Evolutionary conservation across 371 early-diverging fungal genomes (phyloP).

Genomic region (Rhizopus arrhizus): DNA sequence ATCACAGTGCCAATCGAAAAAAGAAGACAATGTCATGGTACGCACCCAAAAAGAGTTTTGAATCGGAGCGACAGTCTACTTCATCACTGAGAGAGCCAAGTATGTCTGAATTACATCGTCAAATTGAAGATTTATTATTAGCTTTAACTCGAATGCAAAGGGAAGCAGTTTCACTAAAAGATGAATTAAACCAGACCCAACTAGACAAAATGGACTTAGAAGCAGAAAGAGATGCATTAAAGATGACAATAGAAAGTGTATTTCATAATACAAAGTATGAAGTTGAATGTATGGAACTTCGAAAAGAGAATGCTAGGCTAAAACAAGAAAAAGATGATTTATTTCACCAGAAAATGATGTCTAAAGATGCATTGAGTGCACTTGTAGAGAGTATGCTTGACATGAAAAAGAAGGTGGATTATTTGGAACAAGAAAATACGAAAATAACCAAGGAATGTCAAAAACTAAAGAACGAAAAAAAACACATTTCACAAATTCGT

Average conservation of each 20-base stretch:
- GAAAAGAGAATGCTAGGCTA: constrained; percentile 30
- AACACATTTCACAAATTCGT: neutral
- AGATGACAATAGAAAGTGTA: constrained; percentile 32
- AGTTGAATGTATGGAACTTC: constrained; percentile 22
- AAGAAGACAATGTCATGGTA: constrained; percentile 46
- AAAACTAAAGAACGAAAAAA: constrained; percentile 20
- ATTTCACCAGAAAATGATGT: constrained; percentile 40
- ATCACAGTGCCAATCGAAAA: constrained; percentile 27
- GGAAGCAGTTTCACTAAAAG: constrained; percentile 60
- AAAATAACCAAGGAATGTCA: constrained; percentile 28
- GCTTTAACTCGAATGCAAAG: constrained; percentile 60
- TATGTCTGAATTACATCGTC: constrained; percentile 53
- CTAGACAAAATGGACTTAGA: constrained; percentile 65
- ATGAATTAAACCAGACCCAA: constrained; percentile 53
- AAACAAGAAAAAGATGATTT: constrained; percentile 45
- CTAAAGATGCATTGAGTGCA: constrained; percentile 44
- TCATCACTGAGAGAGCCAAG: constrained; percentile 32
- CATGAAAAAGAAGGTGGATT: constrained; percentile 43
- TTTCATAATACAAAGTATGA: constrained; percentile 21
- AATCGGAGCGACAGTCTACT: constrained; percentile 34
- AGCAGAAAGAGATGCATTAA: constrained; percentile 47
- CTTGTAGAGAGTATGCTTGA: constrained; percentile 47
- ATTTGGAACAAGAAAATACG: constrained; percentile 37
- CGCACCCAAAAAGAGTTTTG: constrained; percentile 24
- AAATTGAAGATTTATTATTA: constrained; percentile 59